Percentiles rank a stretch among this genome's conserved stretches.
phyloP scores from a whole-genome alignment of 257 asterid species.

The Solanum sparsipilum region DNA sequence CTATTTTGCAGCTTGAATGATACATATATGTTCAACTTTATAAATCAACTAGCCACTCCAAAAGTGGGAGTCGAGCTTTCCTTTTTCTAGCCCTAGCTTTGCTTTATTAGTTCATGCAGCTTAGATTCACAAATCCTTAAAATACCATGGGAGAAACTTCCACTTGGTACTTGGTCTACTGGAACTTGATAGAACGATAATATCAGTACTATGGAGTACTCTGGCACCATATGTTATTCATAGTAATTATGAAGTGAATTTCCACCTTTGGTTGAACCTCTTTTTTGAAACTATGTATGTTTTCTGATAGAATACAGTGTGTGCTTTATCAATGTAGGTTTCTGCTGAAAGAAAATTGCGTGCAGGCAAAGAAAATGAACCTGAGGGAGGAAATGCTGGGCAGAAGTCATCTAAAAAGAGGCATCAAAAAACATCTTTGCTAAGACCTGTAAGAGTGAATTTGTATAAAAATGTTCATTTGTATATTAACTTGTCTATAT shows the following conservation, averaged over 20 bases:
- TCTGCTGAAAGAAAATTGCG: conserved; percentile 63
- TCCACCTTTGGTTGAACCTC: background rate
- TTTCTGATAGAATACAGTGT: background rate
- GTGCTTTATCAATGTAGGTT: conserved; percentile 42
- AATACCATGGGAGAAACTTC: background rate
- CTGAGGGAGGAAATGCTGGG: conserved; percentile 45
- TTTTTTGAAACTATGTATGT: background rate
- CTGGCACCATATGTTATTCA: background rate
- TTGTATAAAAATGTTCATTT: conserved; percentile 6
- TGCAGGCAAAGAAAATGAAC: conserved; percentile 53
- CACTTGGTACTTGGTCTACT: background rate
- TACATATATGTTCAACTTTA: background rate
- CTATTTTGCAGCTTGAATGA: background rate
- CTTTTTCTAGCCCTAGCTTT: background rate
- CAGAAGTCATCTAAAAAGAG: conserved; percentile 50
- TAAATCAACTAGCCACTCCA: background rate
- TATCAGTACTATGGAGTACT: background rate
- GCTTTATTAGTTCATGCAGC: background rate
- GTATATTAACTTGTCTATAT: background rate
- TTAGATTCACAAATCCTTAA: background rate
- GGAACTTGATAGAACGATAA: background rate
- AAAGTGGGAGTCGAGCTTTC: background rate
- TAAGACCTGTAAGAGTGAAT: conserved; percentile 71
- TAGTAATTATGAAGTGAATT: background rate
- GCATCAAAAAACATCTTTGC: conserved; percentile 40